These are phyloP conservation scores for Poterioochromonas sp. DNA, from an alignment of 352 stramenopile genomes.

Conservation along the genomic window DNA sequence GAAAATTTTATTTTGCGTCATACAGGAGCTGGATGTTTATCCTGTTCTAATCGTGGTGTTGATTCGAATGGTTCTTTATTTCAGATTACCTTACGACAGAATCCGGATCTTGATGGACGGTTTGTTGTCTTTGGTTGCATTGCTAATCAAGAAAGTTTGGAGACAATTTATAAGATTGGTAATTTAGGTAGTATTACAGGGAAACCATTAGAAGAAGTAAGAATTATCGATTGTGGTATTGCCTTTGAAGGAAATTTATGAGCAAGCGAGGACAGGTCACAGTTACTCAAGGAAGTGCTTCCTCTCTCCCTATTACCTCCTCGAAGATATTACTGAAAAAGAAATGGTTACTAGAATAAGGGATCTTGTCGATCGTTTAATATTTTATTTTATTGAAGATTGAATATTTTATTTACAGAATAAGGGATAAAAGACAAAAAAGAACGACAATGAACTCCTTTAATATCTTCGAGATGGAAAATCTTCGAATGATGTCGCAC, in stretches of 20 bases:
- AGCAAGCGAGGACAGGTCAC: too few species aligned
- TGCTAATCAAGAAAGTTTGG: not conserved
- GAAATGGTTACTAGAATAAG: too few species aligned
- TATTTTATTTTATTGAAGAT: too few species aligned
- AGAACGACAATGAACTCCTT: too few species aligned
- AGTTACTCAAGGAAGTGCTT: too few species aligned
- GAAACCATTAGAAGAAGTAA: conserved; percentile 8
- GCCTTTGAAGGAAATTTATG: not conserved
- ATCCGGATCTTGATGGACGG: conserved; percentile 6
- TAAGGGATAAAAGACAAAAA: too few species aligned
- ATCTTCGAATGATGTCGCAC: too few species aligned
- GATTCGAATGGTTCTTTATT: conserved; percentile 39
- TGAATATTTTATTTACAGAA: too few species aligned
- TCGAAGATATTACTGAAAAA: too few species aligned
- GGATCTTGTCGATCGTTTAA: too few species aligned
- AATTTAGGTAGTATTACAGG: not conserved
- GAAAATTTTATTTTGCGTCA: conserved; percentile 41
- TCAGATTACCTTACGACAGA: conserved; percentile 36
- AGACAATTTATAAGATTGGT: conserved; percentile 12
- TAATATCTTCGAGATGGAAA: too few species aligned
- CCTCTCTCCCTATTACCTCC: too few species aligned
- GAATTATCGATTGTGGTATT: conserved; percentile 30
- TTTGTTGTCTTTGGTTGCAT: conserved; percentile 35
- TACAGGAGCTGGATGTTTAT: conserved; percentile 32
- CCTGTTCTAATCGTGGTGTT: conserved; percentile 32